These are phyloP conservation scores for Hymenoscyphus fraxineus DNA, from an alignment of 2,329 filamentous ascomycete genomes.

Conservation along the genomic window DNA sequence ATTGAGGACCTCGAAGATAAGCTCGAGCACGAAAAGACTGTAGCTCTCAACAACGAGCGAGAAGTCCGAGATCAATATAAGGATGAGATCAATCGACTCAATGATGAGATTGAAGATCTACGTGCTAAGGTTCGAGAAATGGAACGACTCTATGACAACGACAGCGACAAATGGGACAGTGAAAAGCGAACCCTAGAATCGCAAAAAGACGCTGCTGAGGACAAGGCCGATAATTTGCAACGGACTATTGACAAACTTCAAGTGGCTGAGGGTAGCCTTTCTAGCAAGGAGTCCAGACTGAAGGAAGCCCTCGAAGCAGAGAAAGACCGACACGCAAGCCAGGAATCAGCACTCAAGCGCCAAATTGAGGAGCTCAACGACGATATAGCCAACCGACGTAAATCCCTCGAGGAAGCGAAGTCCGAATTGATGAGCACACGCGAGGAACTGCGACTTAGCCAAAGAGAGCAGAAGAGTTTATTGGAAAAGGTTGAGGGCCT, in stretches of 20 bases:
- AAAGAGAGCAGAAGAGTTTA: constrained; percentile 59
- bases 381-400: constrained; percentile 64
- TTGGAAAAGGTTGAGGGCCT: constrained; percentile 63
- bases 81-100: constrained; percentile 51
- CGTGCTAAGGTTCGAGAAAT: constrained; percentile 63
- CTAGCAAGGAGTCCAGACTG: constrained; percentile 63
- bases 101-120: constrained; percentile 48
- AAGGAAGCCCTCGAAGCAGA: constrained; percentile 68
- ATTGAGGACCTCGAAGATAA: constrained; percentile 47
- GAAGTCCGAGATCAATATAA: constrained; percentile 53
- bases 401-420: constrained; percentile 61
- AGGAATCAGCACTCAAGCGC: constrained; percentile 65
- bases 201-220: constrained; percentile 63
- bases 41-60: constrained; percentile 51
- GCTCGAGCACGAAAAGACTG: constrained; percentile 41
- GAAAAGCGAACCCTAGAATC: constrained; percentile 62
- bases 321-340: constrained; percentile 65
- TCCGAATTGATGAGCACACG: constrained; percentile 62
- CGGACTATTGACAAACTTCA: constrained; percentile 68
- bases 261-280: constrained; percentile 62
- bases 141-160: constrained; percentile 66
- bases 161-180: constrained; percentile 69
- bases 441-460: constrained; percentile 67
- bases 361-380: constrained; percentile 72
- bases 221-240: constrained; percentile 64